Conservation (phyloP, 1,284 basidiomycete genomes). For the Leccinum pseudoinsigne region DNA sequence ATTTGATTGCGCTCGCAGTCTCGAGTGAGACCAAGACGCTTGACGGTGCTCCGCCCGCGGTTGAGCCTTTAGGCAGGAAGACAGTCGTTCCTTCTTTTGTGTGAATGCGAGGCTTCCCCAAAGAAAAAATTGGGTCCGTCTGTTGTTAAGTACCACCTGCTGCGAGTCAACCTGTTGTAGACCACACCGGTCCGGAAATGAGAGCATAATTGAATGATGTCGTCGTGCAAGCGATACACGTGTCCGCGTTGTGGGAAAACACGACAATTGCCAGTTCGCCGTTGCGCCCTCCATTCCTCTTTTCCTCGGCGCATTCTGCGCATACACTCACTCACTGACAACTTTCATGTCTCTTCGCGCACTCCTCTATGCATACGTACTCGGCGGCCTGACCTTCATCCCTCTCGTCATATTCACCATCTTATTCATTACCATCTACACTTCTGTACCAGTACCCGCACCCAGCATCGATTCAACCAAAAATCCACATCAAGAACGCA, state of each 20-base stretch:
- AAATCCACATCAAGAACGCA: slow-evolving; percentile 29
- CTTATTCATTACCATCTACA: slow-evolving; percentile 68
- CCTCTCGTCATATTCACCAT: slow-evolving; percentile 63
- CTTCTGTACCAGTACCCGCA: slow-evolving; percentile 73
- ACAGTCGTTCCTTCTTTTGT: too few species aligned
- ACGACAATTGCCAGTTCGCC: neutral
- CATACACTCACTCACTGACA: neutral
- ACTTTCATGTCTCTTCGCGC: slow-evolving; percentile 59
- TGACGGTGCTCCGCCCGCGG: neutral
- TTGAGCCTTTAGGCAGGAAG: too few species aligned
- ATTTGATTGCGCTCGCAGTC: neutral
- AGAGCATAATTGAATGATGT: neutral
- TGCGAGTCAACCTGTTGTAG: slow-evolving; percentile 11
- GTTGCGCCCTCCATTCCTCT: neutral
- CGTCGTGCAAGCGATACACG: slow-evolving; percentile 9
- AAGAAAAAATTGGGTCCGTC: slow-evolving; percentile 8
- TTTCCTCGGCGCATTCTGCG: neutral
- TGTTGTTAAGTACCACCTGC: neutral
- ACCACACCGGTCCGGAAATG: slow-evolving; percentile 16
- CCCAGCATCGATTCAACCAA: slow-evolving; percentile 39
- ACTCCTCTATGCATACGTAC: slow-evolving; percentile 77
- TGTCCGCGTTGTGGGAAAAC: slow-evolving; percentile 19
- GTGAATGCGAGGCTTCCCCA: slow-evolving; percentile 4
- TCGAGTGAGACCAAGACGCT: neutral
- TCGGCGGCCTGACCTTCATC: slow-evolving; percentile 87